Evolutionary conservation across 2,329 filamentous ascomycete genomes (phyloP), one percentile per base, ranked within the genome.

Genomic region (Fusarium nematophilum): DNA sequence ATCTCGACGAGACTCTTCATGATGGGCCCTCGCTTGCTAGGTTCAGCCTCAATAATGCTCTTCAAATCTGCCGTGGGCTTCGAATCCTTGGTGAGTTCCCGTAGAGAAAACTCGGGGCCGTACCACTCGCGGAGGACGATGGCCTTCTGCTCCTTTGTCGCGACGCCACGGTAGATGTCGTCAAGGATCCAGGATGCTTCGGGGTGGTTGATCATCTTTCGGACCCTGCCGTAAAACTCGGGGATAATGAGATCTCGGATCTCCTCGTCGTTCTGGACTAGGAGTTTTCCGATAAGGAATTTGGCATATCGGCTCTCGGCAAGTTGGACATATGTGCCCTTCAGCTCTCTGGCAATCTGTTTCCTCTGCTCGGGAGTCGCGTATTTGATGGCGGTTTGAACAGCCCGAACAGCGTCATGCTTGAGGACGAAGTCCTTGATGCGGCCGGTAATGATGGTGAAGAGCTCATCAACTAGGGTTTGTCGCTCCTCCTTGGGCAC

Each of bases 131-230:
- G 85, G 55, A 99, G 82, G 57, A 99, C 83, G 40, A 86, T 86
- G 27, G 90, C 89, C 78, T 94, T 97, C 73, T 99, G 95, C 67
- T 91, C 84, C 70, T 89, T 88, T 17, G 90, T 95, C 9, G 94
- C 93, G 53, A 94, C 89, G 40, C 90, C 90, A 58, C 95, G 88
- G 80, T 98, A 99, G 65, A 97, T 90, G 75, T 99, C 95, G 75
- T 99, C 96, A 34, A 99, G 81, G 67, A 99, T 98, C 93, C 95
- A 99, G 33, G 92, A 93, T 26, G 92, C 95, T 77, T 99, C 96
- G 1, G 94, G 87, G 76, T 99, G 95, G 75, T 97, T 95, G 75
- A 98, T 97, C 71, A 98, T 81, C 71, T 93, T 91, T 72, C 92
- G 90, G 60, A 98, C 91, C 74, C 94, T 89, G 54, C 95, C 93